A percentile compares a stretch with the other conserved stretches of the same genome.
These are phyloP conservation scores for Cymbopogon flexuosus DNA, from an alignment of 202 grass and related monocot species.

Conservation along the genomic window DNA sequence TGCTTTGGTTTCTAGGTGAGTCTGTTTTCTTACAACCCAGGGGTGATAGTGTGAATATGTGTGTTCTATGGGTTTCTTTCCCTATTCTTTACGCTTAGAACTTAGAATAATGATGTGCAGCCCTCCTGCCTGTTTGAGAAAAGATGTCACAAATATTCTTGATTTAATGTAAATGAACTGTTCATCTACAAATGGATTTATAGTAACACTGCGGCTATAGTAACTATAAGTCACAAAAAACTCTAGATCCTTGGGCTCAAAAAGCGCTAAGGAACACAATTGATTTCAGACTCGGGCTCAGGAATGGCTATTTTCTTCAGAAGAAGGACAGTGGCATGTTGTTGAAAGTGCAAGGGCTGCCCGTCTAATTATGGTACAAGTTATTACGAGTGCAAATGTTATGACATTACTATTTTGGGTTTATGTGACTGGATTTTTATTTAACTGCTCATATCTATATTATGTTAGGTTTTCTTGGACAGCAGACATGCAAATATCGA, in stretches of 20 bases:
- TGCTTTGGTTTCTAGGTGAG: background rate
- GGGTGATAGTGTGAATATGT: background rate
- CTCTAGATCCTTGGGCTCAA: background rate
- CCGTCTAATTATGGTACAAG: slow-evolving; percentile 74
- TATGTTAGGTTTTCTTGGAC: slow-evolving; percentile 81
- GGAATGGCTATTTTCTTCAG: slow-evolving; percentile 91
- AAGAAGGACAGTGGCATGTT: slow-evolving; percentile 93
- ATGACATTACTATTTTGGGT: slow-evolving; percentile 20
- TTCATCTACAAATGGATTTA: background rate
- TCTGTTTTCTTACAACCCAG: background rate
- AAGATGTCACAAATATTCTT: background rate
- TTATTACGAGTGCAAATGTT: slow-evolving; percentile 3
- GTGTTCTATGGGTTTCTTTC: background rate
- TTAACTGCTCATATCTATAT: slow-evolving; percentile 27
- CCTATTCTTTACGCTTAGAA: background rate
- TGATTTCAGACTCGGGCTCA: slow-evolving; percentile 67
- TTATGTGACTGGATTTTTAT: background rate
- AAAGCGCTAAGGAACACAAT: slow-evolving; percentile 18
- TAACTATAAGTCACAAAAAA: background rate
- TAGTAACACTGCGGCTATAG: background rate
- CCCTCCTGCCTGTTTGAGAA: background rate
- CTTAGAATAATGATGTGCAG: background rate
- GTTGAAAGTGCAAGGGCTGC: slow-evolving; percentile 84
- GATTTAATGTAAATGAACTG: slow-evolving; percentile 21
- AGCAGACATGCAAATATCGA: slow-evolving; percentile 63